Conservation (phyloP, 1,139 yeast species). For the Suhomyces anneliseae region DNA sequence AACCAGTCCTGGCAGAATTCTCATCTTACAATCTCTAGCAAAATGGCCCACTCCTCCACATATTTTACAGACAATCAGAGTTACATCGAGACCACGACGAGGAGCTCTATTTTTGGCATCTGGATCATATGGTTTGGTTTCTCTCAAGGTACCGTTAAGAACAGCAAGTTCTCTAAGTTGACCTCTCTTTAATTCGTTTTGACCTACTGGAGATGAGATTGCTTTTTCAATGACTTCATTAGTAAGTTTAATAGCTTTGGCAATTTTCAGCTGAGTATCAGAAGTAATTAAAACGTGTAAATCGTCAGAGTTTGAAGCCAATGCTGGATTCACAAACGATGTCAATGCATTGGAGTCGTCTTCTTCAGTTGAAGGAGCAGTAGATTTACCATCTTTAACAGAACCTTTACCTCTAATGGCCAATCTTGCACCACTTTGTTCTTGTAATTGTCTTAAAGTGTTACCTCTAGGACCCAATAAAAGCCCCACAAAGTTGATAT, state of each 20-base stretch:
- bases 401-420: slow-evolving; percentile 94
- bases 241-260: slow-evolving; percentile 72
- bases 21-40: slow-evolving; percentile 75
- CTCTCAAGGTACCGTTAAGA: slow-evolving; percentile 90
- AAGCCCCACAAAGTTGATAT: slow-evolving; percentile 88
- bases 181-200: slow-evolving; percentile 85
- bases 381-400: slow-evolving; percentile 82
- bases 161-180: slow-evolving; percentile 92
- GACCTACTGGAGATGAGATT: slow-evolving; percentile 87
- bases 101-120: slow-evolving; percentile 49
- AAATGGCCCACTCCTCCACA: slow-evolving; percentile 88
- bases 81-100: slow-evolving; percentile 49
- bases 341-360: slow-evolving; percentile 19
- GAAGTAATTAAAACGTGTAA: slow-evolving; percentile 87
- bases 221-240: slow-evolving; percentile 80
- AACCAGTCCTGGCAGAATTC: slow-evolving; percentile 4
- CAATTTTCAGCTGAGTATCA: slow-evolving; percentile 75
- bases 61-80: slow-evolving; percentile 64
- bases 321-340: slow-evolving; percentile 26
- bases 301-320: slow-evolving; percentile 55
- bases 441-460: slow-evolving; percentile 78
- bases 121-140: slow-evolving; percentile 68
- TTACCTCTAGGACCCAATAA: slow-evolving; percentile 95
- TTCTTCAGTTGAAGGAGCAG: slow-evolving; percentile 37
- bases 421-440: slow-evolving; percentile 79